A percentile compares a stretch with the other conserved stretches of the same genome.
phyloP scores from a whole-genome alignment of 1,139 yeast genomes.

The Barnettozyma hawaiiensis region DNA sequence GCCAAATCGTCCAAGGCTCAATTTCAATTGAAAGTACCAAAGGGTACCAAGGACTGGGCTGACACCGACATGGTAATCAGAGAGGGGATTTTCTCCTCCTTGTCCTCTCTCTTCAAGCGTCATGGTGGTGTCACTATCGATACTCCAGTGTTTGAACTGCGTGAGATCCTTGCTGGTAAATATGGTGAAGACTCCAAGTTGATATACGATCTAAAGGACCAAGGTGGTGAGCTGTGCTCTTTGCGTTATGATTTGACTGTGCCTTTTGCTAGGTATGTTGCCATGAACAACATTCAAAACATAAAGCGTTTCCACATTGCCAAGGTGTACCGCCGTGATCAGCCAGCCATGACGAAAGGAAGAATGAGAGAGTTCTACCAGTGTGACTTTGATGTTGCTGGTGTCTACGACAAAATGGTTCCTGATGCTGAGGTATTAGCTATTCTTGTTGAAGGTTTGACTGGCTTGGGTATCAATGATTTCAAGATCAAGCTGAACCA shows the following conservation, averaged over 20 bases:
- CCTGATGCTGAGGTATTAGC: conserved; percentile 90
- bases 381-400: conserved; percentile 97
- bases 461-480: conserved; percentile 75
- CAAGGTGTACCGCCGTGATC: conserved; percentile 96
- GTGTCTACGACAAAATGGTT: conserved; percentile 85
- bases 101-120: conserved; percentile 73
- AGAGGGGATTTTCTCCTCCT: conserved; percentile 72
- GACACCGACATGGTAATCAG: conserved; percentile 95
- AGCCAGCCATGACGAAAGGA: conserved; percentile 99
- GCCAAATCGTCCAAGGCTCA: conserved; percentile 35
- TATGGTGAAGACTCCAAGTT: conserved; percentile 97
- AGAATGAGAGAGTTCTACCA: conserved; percentile 99
- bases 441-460: conserved; percentile 77
- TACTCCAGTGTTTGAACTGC: conserved; percentile 93
- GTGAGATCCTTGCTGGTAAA: conserved; percentile 93
- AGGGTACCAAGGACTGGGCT: conserved; percentile 98
- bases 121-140: conserved; percentile 98
- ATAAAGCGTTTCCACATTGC: conserved; percentile 96
- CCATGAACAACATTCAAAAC: conserved; percentile 83
- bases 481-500: conserved; percentile 91
- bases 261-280: conserved; percentile 95
- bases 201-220: conserved; percentile 93
- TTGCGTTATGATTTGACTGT: conserved; percentile 94
- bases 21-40: conserved; percentile 85
- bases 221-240: conserved; percentile 96